Base-by-base conservation (phyloP, 1,284 basidiomycete species). In the Puccinia sorghi region DNA sequence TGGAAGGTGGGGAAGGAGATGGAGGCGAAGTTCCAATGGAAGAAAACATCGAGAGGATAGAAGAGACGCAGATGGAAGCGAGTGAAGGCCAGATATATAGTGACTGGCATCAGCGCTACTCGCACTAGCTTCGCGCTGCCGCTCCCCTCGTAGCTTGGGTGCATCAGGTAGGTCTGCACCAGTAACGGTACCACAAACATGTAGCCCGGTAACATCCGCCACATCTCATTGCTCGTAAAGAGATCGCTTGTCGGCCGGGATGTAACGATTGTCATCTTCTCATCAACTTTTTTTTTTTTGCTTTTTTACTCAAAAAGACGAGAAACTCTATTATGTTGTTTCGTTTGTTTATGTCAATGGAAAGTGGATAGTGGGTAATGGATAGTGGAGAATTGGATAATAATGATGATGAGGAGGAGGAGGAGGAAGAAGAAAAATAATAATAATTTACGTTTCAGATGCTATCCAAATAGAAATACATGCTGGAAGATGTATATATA, bases 1-100 rank as follows among this genome's bases (percentile, higher is more conserved):
- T 79, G 77, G 52, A 79, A 79, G 3, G 77, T 79, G 37, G 77
- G 22, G 32, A 79, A 72, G 43, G 77, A 72, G 50, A 72, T 32
- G 27, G 43, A 41, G 12, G 70, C 22, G 52, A 72, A 79, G 25
- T 79, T 79, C 37, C 61, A 54, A 25, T 79, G 77, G 59, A 79
- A 66, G 70, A 79, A 72, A 12, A 64, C 70, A 41, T 79, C 61
- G 20, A 79, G 22, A 7, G 77, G 77, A n/a, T 79, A 63, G 41
- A 79, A 72, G 8, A 72, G 39, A 13, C 77, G 48, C 4, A 71
- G 32, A 4, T 3, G 0, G 27, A 61, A 25, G 12, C 76, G 66
- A 25, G 0, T 56, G 22, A 79, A 25, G 22, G 48, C 46, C 8
- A 79, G 41, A 71, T 70, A 79, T 25, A 79, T 67, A 2, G 61